Evolutionary conservation across 805 yeast genomes (phyloP), one percentile per base, ranked within the genome.

Genomic region (Wickerhamomyces chaumierensis): DNA sequence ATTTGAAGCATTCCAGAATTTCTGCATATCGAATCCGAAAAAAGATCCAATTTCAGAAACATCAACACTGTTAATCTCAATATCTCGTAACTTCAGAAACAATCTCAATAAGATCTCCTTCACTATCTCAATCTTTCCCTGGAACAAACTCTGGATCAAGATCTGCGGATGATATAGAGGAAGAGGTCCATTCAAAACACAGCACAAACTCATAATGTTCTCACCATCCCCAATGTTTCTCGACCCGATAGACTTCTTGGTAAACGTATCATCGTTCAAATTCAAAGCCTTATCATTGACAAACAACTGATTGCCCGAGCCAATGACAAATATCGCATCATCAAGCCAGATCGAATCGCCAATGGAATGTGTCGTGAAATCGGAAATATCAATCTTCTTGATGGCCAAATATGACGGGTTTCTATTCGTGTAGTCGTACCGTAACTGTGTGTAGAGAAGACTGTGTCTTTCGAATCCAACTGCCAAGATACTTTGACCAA

Each of bases 111-210:
- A 51, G 1, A 88, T 65, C 31, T 66, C 68, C 43, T 74, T 68
- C 2, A 76, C 88, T 2, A 75, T 51, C 11, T 62, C 60, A 13
- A 71, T 45, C 44, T 79, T 76, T 20, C 78, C 79, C 46, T 75
- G 70, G 48, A 81, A 77, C 16, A 88, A 55, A 4, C 78, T 63
- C 55, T 88, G 95, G 34, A 86, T 78, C 36, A 88, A 57, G 38
- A 85, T 70, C 56, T 87, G 95, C 0, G 97, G 97, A 52, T 90
- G 96, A 48, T 84, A 88, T 1, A 86, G 61, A 0, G 96, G 96
- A 14, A 90, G 57, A 0, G 94, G 92, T 25, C 96, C 96, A 60
- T 88, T 88, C 39, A 88, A 60, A 4, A 87, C 78, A 14, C 84
- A 64, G 36, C 81, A 82, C 41, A 88, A 65, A 47, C 80, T 81